These are phyloP conservation scores for Fusarium ramigenum DNA, from an alignment of 2,329 filamentous ascomycete genomes.

Conservation along the genomic window DNA sequence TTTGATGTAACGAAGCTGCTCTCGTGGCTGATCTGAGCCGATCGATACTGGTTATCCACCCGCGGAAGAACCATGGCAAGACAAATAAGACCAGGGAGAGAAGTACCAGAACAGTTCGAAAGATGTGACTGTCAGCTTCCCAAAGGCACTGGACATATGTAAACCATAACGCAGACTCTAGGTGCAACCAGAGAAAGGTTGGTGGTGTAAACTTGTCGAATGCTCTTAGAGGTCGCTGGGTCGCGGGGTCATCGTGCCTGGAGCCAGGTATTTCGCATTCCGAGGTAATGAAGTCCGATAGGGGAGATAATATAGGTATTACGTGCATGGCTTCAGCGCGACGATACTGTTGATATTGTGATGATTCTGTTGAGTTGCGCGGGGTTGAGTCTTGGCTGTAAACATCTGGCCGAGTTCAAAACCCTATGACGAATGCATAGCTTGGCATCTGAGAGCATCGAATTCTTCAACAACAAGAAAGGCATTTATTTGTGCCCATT, in stretches of 20 bases:
- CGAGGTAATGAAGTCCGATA: background rate
- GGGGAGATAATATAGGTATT: background rate
- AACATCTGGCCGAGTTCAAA: background rate
- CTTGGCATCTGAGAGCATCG: background rate
- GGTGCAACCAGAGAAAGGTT: background rate
- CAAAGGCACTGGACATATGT: background rate
- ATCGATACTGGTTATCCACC: background rate
- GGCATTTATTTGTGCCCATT: too few relatives aligned
- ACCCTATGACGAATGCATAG: background rate
- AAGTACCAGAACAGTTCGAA: background rate
- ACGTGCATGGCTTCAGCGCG: fast-evolving
- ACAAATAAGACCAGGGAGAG: background rate
- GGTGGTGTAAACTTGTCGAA: background rate
- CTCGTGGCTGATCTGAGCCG: background rate
- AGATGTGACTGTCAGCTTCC: fast-evolving
- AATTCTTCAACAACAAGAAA: too few relatives aligned
- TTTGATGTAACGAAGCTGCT: background rate
- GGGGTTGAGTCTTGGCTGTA: background rate
- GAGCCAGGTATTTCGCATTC: background rate
- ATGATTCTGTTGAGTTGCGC: background rate
- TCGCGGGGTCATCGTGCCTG: background rate
- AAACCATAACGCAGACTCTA: background rate
- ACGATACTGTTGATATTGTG: fast-evolving
- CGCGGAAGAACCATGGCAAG: background rate
- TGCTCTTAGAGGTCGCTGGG: background rate